Base-by-base conservation (phyloP, 371 early-diverging fungal species). In the Mucor indicus region DNA sequence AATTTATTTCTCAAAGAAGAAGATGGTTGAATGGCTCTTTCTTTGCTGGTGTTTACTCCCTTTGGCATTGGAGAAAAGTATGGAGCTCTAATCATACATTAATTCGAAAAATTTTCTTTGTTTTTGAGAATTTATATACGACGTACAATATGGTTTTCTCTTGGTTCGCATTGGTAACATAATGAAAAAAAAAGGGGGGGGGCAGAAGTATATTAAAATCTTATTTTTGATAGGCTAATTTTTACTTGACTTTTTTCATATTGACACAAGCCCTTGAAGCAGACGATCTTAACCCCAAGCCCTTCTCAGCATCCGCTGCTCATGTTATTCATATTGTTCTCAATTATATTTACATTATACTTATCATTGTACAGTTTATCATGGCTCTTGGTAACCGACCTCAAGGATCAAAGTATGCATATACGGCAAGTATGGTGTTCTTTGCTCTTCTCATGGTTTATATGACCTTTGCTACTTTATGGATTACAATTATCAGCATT, bases 1-100 rank as follows among this genome's bases (percentile, higher is more conserved):
- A 92, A 50, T 87, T 91, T 35, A 85, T 93, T 33, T 79, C 85
- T 19, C 93, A 93, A 62, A 80, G 93, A 60, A 84, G 93, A 60
- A 82, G 92, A 43, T 93, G 93, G 93, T 63, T 91, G 40, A 92
- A 93, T 62, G 55, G 68, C 5, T 86, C 88, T 2, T 86, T 89
- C 77, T 86, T 86, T 59, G 75, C 83, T 9, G 77, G 75, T 22
- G 62, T 84, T 38, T 84, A 83, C 57, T 80, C 84, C 6, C 55
- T 82, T 15, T 73, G 68, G 15, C 74, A 83, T 50, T 80, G 75
- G 64, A 68, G 73, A 41, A 68, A 72, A 43, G 74, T 83, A 12
- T 77, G 75, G 57, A 54, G 74, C 17, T 82, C 87, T 0, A 75
- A 78, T 37, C 90, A 89, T 51, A 75, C 75, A n/a, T 45, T 67